phyloP scores from a whole-genome alignment of 225 moss, liverwort and hornwort genomes.

The Pseudisothecium myosuroides region DNA sequence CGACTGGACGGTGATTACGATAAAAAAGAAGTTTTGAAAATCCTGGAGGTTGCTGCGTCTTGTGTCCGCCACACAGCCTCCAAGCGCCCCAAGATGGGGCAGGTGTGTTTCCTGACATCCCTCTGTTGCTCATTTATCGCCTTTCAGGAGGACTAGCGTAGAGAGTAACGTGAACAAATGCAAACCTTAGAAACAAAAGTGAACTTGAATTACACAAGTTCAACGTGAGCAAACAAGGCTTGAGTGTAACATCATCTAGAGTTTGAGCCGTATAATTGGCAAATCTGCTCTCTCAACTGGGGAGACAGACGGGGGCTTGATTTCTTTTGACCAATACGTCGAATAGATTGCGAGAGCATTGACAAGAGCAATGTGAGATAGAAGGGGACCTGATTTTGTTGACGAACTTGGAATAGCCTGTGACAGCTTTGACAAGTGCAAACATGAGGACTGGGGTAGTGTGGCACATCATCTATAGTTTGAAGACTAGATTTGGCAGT shows the following conservation, averaged over 20 bases:
- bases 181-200: not conserved
- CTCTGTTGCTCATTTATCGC: not conserved
- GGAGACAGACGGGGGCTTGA: not conserved
- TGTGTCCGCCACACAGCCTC: constrained; percentile 84
- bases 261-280: not conserved
- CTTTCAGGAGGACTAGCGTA: not conserved
- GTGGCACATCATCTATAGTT: no score
- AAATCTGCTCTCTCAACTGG: no score
- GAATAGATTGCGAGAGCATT: not conserved
- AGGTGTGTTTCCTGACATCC: constrained; percentile 17
- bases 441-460: not conserved
- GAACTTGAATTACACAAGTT: not conserved
- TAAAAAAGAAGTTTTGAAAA: constrained; percentile 54
- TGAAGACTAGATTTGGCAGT: not conserved
- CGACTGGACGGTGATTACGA: constrained; percentile 47
- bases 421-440: not conserved
- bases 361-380: not conserved
- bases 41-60: constrained; percentile 76
- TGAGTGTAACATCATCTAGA: not conserved
- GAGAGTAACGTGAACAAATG: not conserved
- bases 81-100: constrained; percentile 92
- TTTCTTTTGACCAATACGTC: not conserved
- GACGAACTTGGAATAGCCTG: not conserved
- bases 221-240: not conserved
- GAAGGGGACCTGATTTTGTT: not conserved